phyloP scores from a whole-genome alignment of 768 basidiomycete genomes.

The Boletus rubropictus region DNA sequence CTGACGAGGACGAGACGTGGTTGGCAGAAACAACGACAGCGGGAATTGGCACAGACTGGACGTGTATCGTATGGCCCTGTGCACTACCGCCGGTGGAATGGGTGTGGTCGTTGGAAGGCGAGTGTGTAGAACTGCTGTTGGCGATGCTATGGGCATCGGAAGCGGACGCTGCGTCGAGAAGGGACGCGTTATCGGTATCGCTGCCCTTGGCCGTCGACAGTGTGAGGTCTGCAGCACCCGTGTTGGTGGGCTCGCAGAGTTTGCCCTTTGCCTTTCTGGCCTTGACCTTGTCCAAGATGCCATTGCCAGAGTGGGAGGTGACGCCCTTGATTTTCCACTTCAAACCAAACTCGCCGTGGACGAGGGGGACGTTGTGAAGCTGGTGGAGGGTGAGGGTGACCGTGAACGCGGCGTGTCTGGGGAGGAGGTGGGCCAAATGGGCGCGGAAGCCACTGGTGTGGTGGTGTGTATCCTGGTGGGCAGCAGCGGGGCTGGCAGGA shows the following conservation, averaged over 20 bases:
- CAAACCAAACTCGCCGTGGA: constrained; percentile 63
- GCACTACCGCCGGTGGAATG: neutral
- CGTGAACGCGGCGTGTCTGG: constrained; percentile 62
- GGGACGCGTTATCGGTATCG: constrained; percentile 23
- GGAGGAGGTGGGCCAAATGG: constrained; percentile 55
- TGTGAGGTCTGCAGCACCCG: neutral
- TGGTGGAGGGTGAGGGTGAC: constrained; percentile 58
- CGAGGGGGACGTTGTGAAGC: constrained; percentile 65
- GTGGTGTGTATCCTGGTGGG: neutral
- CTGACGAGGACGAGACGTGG: constrained; percentile 5
- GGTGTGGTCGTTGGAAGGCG: constrained; percentile 17
- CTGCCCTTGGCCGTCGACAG: constrained; percentile 11
- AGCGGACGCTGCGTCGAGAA: constrained; percentile 20
- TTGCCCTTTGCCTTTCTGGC: constrained; percentile 18
- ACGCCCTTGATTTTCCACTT: constrained; percentile 68
- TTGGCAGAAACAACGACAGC: constrained; percentile 26
- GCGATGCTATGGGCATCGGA: constrained; percentile 28
- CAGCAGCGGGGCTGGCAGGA: constrained; percentile 3
- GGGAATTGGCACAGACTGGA: constrained; percentile 16
- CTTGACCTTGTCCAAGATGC: constrained; percentile 40
- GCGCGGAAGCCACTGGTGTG: constrained; percentile 38
- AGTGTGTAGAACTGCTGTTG: constrained; percentile 23
- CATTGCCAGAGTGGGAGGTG: constrained; percentile 34
- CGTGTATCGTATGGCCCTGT: neutral
- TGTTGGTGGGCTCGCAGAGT: neutral